Percentiles rank a stretch among this genome's conserved stretches.
phyloP scores from a whole-genome alignment of 176 grass and related monocot species.

The Puya raimondii region DNA sequence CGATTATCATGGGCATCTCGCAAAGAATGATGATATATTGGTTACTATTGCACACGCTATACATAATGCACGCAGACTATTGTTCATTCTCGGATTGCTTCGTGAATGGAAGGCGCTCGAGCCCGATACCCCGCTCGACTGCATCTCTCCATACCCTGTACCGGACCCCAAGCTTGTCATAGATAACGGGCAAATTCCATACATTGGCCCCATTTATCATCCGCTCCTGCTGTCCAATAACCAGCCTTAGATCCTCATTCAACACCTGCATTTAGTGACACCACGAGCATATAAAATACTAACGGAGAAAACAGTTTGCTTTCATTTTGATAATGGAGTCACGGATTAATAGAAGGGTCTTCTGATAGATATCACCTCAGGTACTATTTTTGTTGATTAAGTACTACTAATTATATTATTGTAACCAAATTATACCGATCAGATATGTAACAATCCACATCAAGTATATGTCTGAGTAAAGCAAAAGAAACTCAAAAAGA shows the following conservation, averaged over 20 bases:
- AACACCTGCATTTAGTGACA: slow-evolving; percentile 48
- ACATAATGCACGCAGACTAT: slow-evolving; percentile 14
- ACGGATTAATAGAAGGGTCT: background rate
- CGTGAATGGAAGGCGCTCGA: slow-evolving; percentile 49
- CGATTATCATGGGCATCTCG: slow-evolving; percentile 6
- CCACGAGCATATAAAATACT: background rate
- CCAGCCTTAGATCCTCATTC: slow-evolving; percentile 90
- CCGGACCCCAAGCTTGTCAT: slow-evolving; percentile 87
- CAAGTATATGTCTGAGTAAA: too few relatives aligned
- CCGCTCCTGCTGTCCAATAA: slow-evolving; percentile 87
- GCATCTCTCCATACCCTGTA: slow-evolving; percentile 76
- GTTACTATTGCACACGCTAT: slow-evolving; percentile 19
- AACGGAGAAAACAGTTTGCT: background rate
- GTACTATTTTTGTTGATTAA: too few relatives aligned
- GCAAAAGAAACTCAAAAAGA: too few relatives aligned
- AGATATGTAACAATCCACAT: background rate
- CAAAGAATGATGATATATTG: slow-evolving; percentile 24
- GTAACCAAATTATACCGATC: background rate
- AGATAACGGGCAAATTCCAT: slow-evolving; percentile 81
- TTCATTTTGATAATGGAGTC: background rate
- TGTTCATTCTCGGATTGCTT: slow-evolving; percentile 42
- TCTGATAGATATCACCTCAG: too few relatives aligned
- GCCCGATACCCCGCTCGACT: slow-evolving; percentile 40
- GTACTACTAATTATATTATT: too few relatives aligned
- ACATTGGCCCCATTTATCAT: slow-evolving; percentile 85